Conservation (phyloP, 495 filamentous ascomycete genomes). For the Neurospora sp. region DNA sequence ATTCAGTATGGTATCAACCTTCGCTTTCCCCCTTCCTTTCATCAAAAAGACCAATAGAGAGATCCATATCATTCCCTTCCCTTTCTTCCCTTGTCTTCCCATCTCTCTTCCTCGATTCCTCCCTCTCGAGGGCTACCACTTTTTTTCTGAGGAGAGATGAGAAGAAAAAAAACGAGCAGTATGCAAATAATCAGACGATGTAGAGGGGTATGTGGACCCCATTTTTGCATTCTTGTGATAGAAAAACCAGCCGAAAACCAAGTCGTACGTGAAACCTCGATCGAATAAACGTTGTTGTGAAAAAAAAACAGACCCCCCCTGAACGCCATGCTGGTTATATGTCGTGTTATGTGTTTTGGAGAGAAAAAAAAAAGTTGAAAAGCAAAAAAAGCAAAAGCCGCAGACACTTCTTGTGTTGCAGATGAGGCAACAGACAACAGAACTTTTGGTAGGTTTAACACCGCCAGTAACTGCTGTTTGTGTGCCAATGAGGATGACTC, state of each 20-base stretch:
- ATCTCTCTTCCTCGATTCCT: background rate
- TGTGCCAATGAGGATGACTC: background rate
- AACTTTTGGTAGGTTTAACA: background rate
- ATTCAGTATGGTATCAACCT: background rate
- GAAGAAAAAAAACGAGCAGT: background rate
- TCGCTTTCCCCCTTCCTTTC: background rate
- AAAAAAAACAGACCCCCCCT: background rate
- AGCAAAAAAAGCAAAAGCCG: background rate
- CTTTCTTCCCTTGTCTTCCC: background rate
- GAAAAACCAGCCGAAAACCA: background rate
- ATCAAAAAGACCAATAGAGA: background rate
- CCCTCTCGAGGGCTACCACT: background rate
- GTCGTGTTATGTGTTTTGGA: background rate
- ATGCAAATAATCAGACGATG: background rate
- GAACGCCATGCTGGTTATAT: slow-evolving; percentile 1
- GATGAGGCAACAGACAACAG: background rate
- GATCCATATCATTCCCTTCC: background rate
- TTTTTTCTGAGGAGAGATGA: background rate
- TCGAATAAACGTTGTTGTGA: background rate
- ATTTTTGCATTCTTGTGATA: background rate
- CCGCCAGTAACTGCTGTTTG: background rate
- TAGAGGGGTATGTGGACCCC: background rate
- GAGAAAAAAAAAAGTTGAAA: background rate
- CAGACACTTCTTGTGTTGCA: background rate
- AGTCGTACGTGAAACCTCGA: background rate